These are phyloP conservation scores for Solanum appendiculatum DNA, from an alignment of 257 asterid species.

Conservation along the genomic window DNA sequence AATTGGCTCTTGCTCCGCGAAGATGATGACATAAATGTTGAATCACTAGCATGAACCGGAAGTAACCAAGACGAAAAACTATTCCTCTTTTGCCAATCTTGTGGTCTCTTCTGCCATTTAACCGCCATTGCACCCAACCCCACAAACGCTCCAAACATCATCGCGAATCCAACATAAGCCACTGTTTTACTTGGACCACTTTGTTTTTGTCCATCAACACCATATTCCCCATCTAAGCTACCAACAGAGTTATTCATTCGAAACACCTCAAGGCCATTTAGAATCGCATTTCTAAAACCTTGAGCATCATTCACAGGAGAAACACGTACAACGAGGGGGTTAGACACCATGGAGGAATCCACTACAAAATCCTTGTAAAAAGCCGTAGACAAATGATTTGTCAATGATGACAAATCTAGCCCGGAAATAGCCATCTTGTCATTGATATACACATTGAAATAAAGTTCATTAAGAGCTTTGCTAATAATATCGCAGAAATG, in stretches of 20 bases:
- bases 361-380: constrained; percentile 48
- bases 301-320: constrained; percentile 46
- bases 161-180: constrained; percentile 14
- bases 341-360: constrained; percentile 46
- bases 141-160: constrained; percentile 19
- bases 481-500: constrained; percentile 16
- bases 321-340: constrained; percentile 37
- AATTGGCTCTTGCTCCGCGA: constrained; percentile 43
- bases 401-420: constrained; percentile 36
- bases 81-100: constrained; percentile 13
- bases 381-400: constrained; percentile 39
- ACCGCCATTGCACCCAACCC: constrained; percentile 19
- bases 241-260: constrained; percentile 66
- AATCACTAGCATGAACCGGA: constrained; percentile 36
- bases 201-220: constrained; percentile 25
- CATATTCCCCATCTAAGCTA: constrained; percentile 55
- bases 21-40: constrained; percentile 29
- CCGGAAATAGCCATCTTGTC: constrained; percentile 16
- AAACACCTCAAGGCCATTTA: constrained; percentile 60
- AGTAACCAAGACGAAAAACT: constrained; percentile 20
- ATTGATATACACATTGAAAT: constrained; percentile 13
- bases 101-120: constrained; percentile 16
- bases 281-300: constrained; percentile 43
- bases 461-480: constrained; percentile 9
- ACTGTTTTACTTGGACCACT: constrained; percentile 7